Percentiles rank a stretch among this genome's conserved stretches.
Conservation (phyloP, 2,329 filamentous ascomycete species). For the Zarea fungicola region DNA sequence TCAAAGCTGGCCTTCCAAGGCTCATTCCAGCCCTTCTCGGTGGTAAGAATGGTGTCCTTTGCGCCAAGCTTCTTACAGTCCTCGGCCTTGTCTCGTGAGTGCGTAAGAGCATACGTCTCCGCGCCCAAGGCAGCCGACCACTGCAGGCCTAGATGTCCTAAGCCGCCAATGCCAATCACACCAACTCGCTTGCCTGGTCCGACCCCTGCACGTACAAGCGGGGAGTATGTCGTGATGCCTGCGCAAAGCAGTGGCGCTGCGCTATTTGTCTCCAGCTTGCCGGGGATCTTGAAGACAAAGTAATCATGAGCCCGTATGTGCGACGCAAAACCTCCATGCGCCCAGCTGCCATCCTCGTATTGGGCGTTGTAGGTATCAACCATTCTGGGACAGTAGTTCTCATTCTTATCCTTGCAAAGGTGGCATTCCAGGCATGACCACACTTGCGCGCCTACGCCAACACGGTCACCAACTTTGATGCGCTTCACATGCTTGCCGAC, state of each 20-base stretch:
- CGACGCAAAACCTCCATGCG: constrained; percentile 59
- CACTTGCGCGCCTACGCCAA: constrained; percentile 59
- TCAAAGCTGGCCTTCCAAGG: constrained; percentile 47
- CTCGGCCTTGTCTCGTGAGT: constrained; percentile 51
- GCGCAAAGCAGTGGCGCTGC: constrained; percentile 71
- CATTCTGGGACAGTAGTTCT: constrained; percentile 44
- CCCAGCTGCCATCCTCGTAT: constrained; percentile 48
- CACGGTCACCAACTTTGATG: constrained; percentile 58
- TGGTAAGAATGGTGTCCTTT: constrained; percentile 44
- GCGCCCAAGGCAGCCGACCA: constrained; percentile 67
- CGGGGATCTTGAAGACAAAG: constrained; percentile 57
- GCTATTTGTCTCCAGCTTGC: constrained; percentile 41
- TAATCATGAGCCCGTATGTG: constrained; percentile 47
- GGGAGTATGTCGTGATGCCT: constrained; percentile 68
- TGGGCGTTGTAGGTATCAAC: constrained; percentile 53
- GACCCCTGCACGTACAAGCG: constrained; percentile 59
- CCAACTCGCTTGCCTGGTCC: constrained; percentile 68
- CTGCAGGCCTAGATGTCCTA: constrained; percentile 69
- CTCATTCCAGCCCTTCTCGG: constrained; percentile 51
- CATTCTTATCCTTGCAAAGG: constrained; percentile 42
- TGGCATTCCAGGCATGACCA: constrained; percentile 49
- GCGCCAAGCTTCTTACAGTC: constrained; percentile 61
- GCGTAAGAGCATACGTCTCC: constrained; percentile 60
- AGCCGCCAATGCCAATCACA: constrained; percentile 66
- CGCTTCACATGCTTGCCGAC: constrained; percentile 40